Conservation (phyloP, 2,329 filamentous ascomycete species). For the Plectosphaerella sp. region DNA sequence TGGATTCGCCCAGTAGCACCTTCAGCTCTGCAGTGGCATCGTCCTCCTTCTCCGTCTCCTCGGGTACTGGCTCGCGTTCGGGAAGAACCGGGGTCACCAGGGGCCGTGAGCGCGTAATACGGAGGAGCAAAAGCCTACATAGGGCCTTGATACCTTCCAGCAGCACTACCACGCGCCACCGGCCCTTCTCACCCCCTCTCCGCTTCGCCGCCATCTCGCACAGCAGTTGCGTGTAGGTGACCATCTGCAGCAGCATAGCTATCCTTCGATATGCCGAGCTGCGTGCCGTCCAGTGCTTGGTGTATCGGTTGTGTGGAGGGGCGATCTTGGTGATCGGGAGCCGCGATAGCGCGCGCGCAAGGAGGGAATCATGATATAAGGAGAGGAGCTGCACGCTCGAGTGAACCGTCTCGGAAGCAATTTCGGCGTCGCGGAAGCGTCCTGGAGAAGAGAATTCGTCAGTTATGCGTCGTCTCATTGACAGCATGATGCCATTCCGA, state of each 20-base stretch:
- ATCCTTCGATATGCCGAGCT: slow-evolving; percentile 72
- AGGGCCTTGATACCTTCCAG: slow-evolving; percentile 84
- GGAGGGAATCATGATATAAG: slow-evolving; percentile 86
- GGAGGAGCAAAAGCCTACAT: slow-evolving; percentile 74
- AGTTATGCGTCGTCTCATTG: neutral
- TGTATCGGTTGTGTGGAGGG: slow-evolving; percentile 61
- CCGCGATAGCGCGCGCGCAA: slow-evolving; percentile 61
- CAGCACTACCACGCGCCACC: slow-evolving; percentile 83
- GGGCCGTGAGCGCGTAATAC: slow-evolving; percentile 77
- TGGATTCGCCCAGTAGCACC: slow-evolving; percentile 37
- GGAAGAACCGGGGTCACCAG: slow-evolving; percentile 81
- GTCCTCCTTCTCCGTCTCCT: slow-evolving; percentile 39
- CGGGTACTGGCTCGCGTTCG: slow-evolving; percentile 74
- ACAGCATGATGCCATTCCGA: neutral
- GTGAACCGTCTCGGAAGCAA: slow-evolving; percentile 89
- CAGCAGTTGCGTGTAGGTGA: slow-evolving; percentile 92
- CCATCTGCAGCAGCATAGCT: slow-evolving; percentile 78
- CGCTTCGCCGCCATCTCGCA: slow-evolving; percentile 96
- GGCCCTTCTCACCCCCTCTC: slow-evolving; percentile 68
- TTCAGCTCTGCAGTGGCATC: slow-evolving; percentile 33
- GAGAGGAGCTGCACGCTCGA: slow-evolving; percentile 86
- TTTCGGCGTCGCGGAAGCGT: slow-evolving; percentile 85
- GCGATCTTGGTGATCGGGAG: slow-evolving; percentile 48
- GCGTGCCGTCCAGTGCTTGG: slow-evolving; percentile 59
- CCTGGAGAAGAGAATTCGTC: slow-evolving; percentile 41